A percentile compares a stretch with the other conserved stretches of the same genome.
These are phyloP conservation scores for Verruconis gallopava DNA, from an alignment of 2,329 filamentous ascomycete species.

Conservation along the genomic window DNA sequence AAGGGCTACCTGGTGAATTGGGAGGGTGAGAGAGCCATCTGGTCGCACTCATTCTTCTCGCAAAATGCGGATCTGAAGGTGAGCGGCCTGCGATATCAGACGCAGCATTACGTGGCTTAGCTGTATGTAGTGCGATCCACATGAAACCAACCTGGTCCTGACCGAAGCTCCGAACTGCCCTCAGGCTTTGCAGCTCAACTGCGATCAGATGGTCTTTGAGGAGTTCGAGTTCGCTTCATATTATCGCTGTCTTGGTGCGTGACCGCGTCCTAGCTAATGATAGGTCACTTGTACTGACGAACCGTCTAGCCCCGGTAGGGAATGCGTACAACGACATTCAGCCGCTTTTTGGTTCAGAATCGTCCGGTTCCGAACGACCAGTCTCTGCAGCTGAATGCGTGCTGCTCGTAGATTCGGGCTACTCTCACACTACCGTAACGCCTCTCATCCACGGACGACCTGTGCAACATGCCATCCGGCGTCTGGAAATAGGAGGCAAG, in stretches of 20 bases:
- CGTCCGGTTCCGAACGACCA: not conserved
- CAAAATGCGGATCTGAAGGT: constrained; percentile 47
- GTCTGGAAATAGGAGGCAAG: constrained; percentile 86
- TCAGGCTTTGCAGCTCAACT: constrained; percentile 70
- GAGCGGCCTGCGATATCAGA: too few relatives aligned
- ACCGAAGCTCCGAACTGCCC: constrained; percentile 78
- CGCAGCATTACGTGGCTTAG: constrained; percentile 14
- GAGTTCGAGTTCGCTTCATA: constrained; percentile 90
- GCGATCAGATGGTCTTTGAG: constrained; percentile 94
- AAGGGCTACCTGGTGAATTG: constrained; percentile 93
- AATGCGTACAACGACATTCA: constrained; percentile 75
- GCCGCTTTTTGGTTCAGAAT: constrained; percentile 37
- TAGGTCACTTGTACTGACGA: not conserved
- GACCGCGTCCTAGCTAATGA: constrained; percentile 3
- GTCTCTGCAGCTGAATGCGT: constrained; percentile 57
- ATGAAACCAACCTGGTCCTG: constrained; percentile 70
- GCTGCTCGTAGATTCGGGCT: constrained; percentile 82
- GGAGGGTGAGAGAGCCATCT: constrained; percentile 91
- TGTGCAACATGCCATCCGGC: constrained; percentile 65
- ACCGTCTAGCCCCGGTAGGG: constrained; percentile 48
- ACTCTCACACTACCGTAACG: constrained; percentile 84
- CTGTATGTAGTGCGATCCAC: constrained; percentile 52
- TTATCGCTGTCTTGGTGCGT: constrained; percentile 58
- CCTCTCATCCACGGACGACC: constrained; percentile 72
- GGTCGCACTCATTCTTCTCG: constrained; percentile 79